Evolutionary conservation across 208 protist genomes (phyloP), one percentile per base, ranked within the genome.

Genomic region (Porcisia hertigi): DNA sequence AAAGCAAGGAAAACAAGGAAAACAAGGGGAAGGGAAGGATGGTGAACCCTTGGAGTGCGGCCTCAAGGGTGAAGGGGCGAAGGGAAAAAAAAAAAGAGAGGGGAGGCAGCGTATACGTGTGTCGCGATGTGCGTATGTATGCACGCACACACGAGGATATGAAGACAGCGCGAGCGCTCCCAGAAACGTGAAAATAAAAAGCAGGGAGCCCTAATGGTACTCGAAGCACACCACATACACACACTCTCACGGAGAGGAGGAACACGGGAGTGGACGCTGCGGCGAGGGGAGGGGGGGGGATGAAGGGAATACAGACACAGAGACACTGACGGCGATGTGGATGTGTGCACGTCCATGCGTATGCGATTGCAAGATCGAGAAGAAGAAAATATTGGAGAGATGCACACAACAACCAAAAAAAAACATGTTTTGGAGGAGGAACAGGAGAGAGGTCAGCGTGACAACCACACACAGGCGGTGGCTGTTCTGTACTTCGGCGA

Each of bases 101-200:
- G 34, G 49, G 8, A 8, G 7, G 58, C 49, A 30, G 0, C 30
- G 20, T 30, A 41, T 45, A 59, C 14, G n/a, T 70, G 6, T 30
- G 36, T 59, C 52, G 66, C 39, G 81, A 54, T 74, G 65, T 84
- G 69, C 64, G 73, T 62, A n/a, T 74, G 43, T 76, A 62, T 74
- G 23, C 71, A 57, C 43, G 39, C 57, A 52, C 43, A 36, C 30
- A 59, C 25, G 36, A 59, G 20, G 16, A 30, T 8, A 59, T 9
- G 8, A 20, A 20, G 23, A 59, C 34, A 64, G 23, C 20, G 2
- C 66, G 16, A 43, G 25, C 47, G 18, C n/a, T 53, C 39, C 23
- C 43, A 34, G 41, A 36, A n/a, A 69, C 65, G 45, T 7, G 36
- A 34, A 55, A 23, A 69, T n/a, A n/a, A 7, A 54, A 23, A 65